Base-by-base conservation (phyloP, 768 basidiomycete species). In the Lentinus tigrinus region DNA sequence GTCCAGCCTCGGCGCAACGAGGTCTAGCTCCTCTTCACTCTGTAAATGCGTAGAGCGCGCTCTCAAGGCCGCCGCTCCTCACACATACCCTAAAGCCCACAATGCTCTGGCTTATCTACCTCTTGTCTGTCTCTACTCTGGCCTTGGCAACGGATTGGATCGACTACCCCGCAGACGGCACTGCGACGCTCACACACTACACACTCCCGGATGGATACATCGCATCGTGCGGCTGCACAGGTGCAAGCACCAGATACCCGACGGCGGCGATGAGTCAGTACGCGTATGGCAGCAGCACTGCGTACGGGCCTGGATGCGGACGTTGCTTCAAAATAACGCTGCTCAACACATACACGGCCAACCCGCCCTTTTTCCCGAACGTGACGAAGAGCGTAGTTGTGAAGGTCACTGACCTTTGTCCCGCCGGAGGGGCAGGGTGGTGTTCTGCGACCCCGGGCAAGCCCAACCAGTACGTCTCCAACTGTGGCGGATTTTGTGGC, bases 361-460 rank as follows among this genome's bases (percentile, higher is more conserved):
- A 79, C 40, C 91, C 91, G 8, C 88, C 84, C 0, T 94, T 89
- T 70, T 81, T 81, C 64, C 90, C 90, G 2, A 65, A 80, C 27
- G 74, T 75, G 27, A 74, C 78, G 10, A 87, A 84, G 54, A 85
- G 80, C 39, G 74, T 92, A 14, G 81, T 89, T 23, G 74, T 93
- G 50, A 94, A 94, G 72, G 73, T 94, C 40, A 92, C 88, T 3
- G 91, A 93, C 69, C 70, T 91, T 19, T 94, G 92, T 67, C 91
- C 91, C 6, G 72, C 83, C 16, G 82, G 83, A 2, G 68, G 72
- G 53, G 68, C 68, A 21, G 87, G 85, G 16, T 91, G 85, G 89
- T 93, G 92, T 65, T 83, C 81, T 38, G 92, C 82, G 3, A 91
- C 85, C 9, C 70, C 73, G 4, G 71, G 70, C 4, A 79, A 81